Percentiles rank a stretch among this genome's conserved stretches.
Evolutionary conservation across 2,329 filamentous ascomycete genomes (phyloP).

Genomic region (Ceratocystis harringtonii): DNA sequence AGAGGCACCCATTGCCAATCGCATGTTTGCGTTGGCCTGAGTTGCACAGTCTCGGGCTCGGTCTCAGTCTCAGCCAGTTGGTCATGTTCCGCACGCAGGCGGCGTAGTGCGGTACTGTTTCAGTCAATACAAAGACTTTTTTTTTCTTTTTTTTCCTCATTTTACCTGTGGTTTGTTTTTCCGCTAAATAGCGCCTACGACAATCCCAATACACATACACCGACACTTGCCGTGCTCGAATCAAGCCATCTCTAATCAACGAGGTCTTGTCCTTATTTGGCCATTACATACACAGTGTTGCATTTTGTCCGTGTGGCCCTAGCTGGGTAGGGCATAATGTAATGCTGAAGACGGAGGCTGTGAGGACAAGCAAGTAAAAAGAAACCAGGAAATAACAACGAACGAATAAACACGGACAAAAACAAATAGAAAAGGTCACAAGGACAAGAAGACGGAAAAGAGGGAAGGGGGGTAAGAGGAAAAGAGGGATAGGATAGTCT

Average conservation of each 20-base stretch:
- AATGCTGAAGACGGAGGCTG: background rate
- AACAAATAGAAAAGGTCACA: background rate
- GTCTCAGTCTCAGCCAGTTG: conserved; percentile 4
- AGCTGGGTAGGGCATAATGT: background rate
- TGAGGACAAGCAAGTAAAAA: background rate
- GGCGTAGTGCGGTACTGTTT: background rate
- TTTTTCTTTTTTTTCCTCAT: too few species aligned
- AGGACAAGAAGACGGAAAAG: background rate
- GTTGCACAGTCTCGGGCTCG: background rate
- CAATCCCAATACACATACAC: too few species aligned
- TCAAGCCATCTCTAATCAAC: background rate
- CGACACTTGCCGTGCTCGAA: background rate
- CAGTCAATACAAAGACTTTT: background rate
- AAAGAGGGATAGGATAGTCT: background rate
- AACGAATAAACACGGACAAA: background rate
- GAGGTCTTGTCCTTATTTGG: too few species aligned
- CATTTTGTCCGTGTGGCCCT: background rate
- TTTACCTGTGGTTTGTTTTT: background rate
- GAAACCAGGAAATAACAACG: background rate
- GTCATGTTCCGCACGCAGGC: background rate
- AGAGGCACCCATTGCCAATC: background rate
- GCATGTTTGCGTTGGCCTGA: background rate
- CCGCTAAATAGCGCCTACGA: too few species aligned
- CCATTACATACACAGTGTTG: background rate
- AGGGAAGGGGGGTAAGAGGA: background rate